Percentiles rank a stretch among this genome's conserved stretches.
Evolutionary conservation across 495 filamentous ascomycete genomes (phyloP).

Genomic region (Beverwykella pulmonaria): DNA sequence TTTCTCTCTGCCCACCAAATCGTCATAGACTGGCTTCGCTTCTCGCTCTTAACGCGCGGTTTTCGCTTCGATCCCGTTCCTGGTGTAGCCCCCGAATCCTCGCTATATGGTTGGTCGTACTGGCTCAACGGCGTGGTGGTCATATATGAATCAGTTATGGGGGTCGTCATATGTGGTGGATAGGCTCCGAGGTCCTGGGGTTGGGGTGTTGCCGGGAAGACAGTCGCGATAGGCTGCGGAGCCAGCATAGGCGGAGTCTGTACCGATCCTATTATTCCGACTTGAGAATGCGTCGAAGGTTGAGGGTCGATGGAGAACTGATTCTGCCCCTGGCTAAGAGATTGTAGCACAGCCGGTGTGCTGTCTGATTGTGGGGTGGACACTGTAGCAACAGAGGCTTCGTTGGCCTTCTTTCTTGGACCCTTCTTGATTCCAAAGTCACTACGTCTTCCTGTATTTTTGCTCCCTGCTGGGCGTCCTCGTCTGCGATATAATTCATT

Average conservation of each 20-base stretch:
- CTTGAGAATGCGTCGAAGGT: constrained; percentile 5
- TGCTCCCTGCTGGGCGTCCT: constrained; percentile 46
- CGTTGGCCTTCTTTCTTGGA: constrained; percentile 21
- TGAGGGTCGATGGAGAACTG: constrained; percentile 34
- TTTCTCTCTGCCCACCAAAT: constrained; percentile 47
- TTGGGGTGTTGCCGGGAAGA: constrained; percentile 36
- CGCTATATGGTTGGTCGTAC: constrained; percentile 15
- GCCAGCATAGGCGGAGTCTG: constrained; percentile 1
- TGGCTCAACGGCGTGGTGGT: constrained; percentile 31
- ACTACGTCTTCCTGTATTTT: constrained; percentile 40
- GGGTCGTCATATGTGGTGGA: background rate
- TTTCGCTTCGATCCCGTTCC: constrained; percentile 26
- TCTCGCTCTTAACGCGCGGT: constrained; percentile 43
- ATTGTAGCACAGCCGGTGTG: constrained; percentile 22
- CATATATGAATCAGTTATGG: constrained; percentile 29
- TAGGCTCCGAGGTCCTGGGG: constrained; percentile 4
- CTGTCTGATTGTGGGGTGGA: constrained; percentile 5
- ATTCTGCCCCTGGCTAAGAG: constrained; percentile 34
- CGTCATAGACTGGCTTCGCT: constrained; percentile 43
- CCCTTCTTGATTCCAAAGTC: constrained; percentile 49
- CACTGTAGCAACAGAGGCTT: background rate
- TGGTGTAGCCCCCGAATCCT: constrained; percentile 16
- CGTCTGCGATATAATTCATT: constrained; percentile 19
- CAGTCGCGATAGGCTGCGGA: constrained; percentile 12
- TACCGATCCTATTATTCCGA: background rate